Conservation (phyloP, 192 early-diverging fungal species). For the Jimgerdemannia flammicorona region DNA sequence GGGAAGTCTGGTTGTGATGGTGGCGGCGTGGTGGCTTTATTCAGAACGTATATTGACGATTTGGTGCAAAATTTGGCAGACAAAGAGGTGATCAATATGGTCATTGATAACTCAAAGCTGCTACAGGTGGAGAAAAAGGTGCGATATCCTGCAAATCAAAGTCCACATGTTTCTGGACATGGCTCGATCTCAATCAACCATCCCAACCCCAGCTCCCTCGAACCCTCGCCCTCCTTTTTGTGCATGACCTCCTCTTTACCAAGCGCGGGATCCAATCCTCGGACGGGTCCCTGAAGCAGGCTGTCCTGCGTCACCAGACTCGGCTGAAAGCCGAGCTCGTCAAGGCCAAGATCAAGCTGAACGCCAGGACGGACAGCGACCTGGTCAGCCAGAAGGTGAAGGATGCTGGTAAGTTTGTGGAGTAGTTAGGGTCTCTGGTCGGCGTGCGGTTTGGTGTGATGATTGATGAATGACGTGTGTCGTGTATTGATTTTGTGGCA, state of each 20-base stretch:
- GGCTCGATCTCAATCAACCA: slow-evolving; percentile 32
- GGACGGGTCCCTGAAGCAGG: slow-evolving; percentile 55
- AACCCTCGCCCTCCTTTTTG: slow-evolving; percentile 65
- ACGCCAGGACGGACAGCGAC: slow-evolving; percentile 62
- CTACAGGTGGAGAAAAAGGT: slow-evolving; percentile 49
- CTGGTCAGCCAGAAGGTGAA: slow-evolving; percentile 60
- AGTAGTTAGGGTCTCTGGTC: slow-evolving; percentile 15
- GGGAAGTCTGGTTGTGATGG: neutral
- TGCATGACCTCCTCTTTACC: slow-evolving; percentile 86
- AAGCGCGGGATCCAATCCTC: slow-evolving; percentile 65
- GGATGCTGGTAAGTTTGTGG: slow-evolving; percentile 42
- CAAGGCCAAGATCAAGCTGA: slow-evolving; percentile 68
- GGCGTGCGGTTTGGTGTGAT: neutral
- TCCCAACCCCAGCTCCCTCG: slow-evolving; percentile 76
- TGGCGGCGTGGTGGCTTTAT: neutral
- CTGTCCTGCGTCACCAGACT: slow-evolving; percentile 63
- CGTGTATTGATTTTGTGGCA: neutral
- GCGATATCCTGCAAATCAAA: slow-evolving; percentile 5
- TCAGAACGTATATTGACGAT: neutral
- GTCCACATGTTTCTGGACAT: neutral
- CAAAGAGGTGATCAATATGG: slow-evolving; percentile 40
- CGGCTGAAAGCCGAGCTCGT: slow-evolving; percentile 72
- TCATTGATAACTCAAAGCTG: slow-evolving; percentile 47
- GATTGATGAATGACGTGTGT: neutral
- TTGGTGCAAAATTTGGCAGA: slow-evolving; percentile 26